Percentiles rank a stretch among this genome's conserved stretches.
These are phyloP conservation scores for Hibiscus syriacus DNA, from an alignment of 345 rosid species.

Conservation along the genomic window DNA sequence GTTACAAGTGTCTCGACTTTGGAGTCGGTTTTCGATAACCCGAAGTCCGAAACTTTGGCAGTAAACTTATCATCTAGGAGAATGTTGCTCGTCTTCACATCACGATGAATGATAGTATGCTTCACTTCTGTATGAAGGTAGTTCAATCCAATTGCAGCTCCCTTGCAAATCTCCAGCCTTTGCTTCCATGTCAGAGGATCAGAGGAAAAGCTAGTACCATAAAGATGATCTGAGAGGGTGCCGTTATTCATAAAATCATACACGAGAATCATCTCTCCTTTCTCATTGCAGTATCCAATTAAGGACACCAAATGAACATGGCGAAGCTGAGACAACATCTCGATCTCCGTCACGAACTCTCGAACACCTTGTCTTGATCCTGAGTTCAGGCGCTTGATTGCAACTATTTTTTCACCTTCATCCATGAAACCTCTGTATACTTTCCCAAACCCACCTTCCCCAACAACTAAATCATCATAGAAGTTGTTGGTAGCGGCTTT, in stretches of 20 bases:
- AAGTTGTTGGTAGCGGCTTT: neutral
- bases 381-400: no score
- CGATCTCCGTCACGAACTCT: neutral
- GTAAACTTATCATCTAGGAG: neutral
- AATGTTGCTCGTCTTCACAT: constrained; percentile 5
- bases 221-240: constrained; percentile 21
- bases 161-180: constrained; percentile 23
- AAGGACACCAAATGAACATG: constrained; percentile 44
- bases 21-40: constrained; percentile 18
- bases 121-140: constrained; percentile 22
- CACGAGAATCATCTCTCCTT: neutral
- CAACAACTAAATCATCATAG: neutral
- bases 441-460: constrained; percentile 1
- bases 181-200: constrained; percentile 21
- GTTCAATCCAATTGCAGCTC: constrained; percentile 22
- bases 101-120: constrained; percentile 1
- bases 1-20: neutral
- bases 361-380: neutral
- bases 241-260: constrained; percentile 4
- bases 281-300: constrained; percentile 34
- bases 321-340: constrained; percentile 32
- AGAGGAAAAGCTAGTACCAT: neutral
- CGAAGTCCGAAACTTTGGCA: constrained; percentile 25
- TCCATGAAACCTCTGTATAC: neutral
- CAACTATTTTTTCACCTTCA: neutral